These are phyloP conservation scores for Phytophthora foliorum DNA, from an alignment of 352 stramenopile species.

Conservation along the genomic window DNA sequence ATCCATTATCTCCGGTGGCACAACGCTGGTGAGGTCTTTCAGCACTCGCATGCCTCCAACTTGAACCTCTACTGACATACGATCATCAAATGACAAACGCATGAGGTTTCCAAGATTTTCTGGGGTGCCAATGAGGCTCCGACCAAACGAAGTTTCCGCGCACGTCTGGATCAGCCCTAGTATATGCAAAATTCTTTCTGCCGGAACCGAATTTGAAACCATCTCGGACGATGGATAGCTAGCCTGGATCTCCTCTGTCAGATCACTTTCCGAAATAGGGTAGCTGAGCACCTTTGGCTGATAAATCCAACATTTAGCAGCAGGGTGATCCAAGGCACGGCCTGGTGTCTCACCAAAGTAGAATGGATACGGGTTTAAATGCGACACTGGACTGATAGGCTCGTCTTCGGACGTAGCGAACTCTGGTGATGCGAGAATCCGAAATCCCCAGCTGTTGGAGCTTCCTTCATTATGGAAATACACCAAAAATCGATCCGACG, in stretches of 20 bases:
- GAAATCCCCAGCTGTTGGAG: constrained; percentile 75
- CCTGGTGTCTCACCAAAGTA: constrained; percentile 75
- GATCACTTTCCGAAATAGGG: constrained; percentile 57
- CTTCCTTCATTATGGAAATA: constrained; percentile 74
- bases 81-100: constrained; percentile 59
- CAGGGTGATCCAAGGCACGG: constrained; percentile 55
- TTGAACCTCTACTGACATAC: constrained; percentile 57
- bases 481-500: constrained; percentile 73
- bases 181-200: constrained; percentile 73
- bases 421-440: constrained; percentile 62
- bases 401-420: constrained; percentile 34
- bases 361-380: constrained; percentile 72
- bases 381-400: constrained; percentile 12
- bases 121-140: constrained; percentile 58
- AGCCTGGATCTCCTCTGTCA: constrained; percentile 61
- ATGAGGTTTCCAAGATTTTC: constrained; percentile 76
- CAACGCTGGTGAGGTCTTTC: constrained; percentile 44
- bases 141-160: constrained; percentile 60
- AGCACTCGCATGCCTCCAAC: constrained; percentile 59
- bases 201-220: constrained; percentile 36
- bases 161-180: constrained; percentile 73
- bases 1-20: constrained; percentile 51
- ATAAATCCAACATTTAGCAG: constrained; percentile 72
- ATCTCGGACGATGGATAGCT: constrained; percentile 47
- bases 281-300: constrained; percentile 61